Conservation (phyloP, 2,329 filamentous ascomycete species). For the Penicillium verrucosum region DNA sequence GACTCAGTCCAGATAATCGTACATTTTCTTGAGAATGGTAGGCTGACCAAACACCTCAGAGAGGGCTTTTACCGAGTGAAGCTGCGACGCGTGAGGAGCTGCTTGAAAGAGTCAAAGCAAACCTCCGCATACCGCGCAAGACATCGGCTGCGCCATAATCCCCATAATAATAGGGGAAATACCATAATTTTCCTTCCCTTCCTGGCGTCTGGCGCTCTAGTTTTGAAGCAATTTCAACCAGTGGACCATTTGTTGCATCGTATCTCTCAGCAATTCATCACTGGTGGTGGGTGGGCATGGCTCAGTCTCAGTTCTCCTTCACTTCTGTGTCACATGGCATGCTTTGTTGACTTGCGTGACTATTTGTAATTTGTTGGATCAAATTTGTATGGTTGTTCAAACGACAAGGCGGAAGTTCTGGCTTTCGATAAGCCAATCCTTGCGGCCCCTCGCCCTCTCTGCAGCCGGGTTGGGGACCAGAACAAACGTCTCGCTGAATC, state of each 20-base stretch:
- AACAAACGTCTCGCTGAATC: slow-evolving; percentile 77
- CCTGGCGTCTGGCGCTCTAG: not conserved
- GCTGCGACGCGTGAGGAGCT: slow-evolving; percentile 62
- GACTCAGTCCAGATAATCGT: not conserved
- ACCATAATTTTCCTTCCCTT: not conserved
- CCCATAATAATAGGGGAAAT: slow-evolving; percentile 1
- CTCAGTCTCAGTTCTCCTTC: not conserved
- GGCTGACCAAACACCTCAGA: slow-evolving; percentile 43
- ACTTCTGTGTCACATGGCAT: not conserved
- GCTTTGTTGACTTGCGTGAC: not conserved
- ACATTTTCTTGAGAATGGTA: not conserved
- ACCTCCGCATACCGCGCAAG: slow-evolving; percentile 52
- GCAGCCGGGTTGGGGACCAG: slow-evolving; percentile 65
- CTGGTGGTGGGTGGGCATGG: not conserved
- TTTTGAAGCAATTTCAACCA: not conserved
- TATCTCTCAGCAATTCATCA: not conserved
- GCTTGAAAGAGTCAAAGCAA: slow-evolving; percentile 66
- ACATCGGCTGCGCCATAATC: slow-evolving; percentile 11
- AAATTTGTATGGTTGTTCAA: slow-evolving; percentile 24
- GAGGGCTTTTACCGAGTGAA: slow-evolving; percentile 59
- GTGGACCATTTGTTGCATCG: not conserved
- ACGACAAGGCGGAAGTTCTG: slow-evolving; percentile 65
- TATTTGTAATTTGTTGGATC: not conserved
- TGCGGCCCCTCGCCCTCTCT: slow-evolving; percentile 54
- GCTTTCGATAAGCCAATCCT: slow-evolving; percentile 65